Evolutionary conservation across 306 rosid species (phyloP).

Genomic region (Quillaja saponaria): DNA sequence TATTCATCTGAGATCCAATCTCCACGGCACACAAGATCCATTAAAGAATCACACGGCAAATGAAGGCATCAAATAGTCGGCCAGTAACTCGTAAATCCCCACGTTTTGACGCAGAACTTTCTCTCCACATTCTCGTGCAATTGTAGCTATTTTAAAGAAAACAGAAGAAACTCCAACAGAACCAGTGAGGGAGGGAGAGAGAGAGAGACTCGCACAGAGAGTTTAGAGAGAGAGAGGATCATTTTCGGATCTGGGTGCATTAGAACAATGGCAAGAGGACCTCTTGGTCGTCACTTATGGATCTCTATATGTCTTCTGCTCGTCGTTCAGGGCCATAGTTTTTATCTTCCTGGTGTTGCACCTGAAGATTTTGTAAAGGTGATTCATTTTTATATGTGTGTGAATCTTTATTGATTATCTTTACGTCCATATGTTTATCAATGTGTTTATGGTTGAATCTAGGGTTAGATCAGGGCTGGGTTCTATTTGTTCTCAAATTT

Average conservation of each 20-base stretch:
- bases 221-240: slow-evolving; percentile 18
- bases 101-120: slow-evolving; percentile 19
- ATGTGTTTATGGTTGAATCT: slow-evolving; percentile 11
- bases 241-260: slow-evolving; percentile 33
- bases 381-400: neutral
- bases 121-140: slow-evolving; percentile 22
- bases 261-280: slow-evolving; percentile 59
- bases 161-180: slow-evolving; percentile 13
- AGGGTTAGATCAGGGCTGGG: slow-evolving; percentile 22
- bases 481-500: slow-evolving; percentile 1
- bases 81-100: slow-evolving; percentile 30
- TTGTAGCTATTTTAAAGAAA: slow-evolving; percentile 15
- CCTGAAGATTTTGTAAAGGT: slow-evolving; percentile 77
- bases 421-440: neutral
- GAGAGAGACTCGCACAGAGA: slow-evolving; percentile 5
- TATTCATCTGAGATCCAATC: slow-evolving; percentile 30
- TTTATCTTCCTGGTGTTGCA: slow-evolving; percentile 85
- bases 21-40: neutral
- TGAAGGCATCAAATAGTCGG: neutral
- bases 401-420: neutral
- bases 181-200: slow-evolving; percentile 9
- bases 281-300: slow-evolving; percentile 62
- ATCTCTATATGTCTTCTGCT: slow-evolving; percentile 48
- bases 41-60: slow-evolving; percentile 28
- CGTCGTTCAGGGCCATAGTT: slow-evolving; percentile 45